Conservation (phyloP, 345 rosid species). For the Angophora floribunda region DNA sequence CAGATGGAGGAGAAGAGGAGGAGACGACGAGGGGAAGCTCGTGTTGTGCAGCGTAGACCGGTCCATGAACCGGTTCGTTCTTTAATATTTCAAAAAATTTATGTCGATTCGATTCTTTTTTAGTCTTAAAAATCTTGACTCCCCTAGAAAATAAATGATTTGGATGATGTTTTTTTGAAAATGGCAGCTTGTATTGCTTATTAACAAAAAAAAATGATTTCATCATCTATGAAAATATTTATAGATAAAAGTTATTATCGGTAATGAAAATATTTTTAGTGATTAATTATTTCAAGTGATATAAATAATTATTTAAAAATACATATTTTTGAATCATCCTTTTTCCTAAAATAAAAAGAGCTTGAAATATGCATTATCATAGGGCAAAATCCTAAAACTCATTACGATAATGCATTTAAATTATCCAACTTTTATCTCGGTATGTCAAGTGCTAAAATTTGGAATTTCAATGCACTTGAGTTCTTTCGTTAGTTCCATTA, state of each 20-base stretch:
- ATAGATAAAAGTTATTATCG: too few relatives aligned
- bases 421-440: not conserved
- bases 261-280: too few relatives aligned
- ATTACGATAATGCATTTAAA: accelerated
- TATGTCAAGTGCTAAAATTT: not conserved
- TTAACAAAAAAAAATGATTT: too few relatives aligned
- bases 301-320: too few relatives aligned
- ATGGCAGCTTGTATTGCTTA: too few relatives aligned
- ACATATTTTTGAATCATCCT: too few relatives aligned
- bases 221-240: accelerated
- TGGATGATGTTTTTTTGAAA: accelerated
- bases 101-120: too few relatives aligned
- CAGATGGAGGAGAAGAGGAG: not conserved
- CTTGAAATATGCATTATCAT: accelerated
- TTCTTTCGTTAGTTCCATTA: not conserved
- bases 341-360: not conserved
- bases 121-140: too few relatives aligned
- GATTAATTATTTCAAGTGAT: too few relatives aligned
- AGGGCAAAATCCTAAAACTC: accelerated
- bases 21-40: not conserved
- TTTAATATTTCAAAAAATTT: not conserved
- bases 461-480: not conserved
- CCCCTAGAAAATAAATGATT: not conserved
- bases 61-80: not conserved
- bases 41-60: not conserved